Evolutionary conservation across 208 protist species (phyloP).

Genomic region (Acanthamoeba culbertsoni): DNA sequence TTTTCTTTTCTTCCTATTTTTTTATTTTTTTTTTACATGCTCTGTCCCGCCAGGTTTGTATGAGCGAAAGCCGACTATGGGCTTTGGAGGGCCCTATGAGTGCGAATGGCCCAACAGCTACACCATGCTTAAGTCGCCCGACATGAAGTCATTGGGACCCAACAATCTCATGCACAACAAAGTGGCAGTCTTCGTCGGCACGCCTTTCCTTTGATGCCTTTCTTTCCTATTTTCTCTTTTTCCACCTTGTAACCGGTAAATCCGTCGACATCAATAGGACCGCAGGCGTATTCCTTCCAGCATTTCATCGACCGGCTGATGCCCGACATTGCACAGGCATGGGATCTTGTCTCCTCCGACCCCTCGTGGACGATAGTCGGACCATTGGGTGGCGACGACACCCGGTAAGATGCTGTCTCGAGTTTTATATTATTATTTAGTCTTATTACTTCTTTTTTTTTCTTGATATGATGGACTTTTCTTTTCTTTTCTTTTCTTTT

Average conservation of each 20-base stretch:
- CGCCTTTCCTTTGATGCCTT: background rate
- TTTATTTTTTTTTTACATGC: too few relatives aligned
- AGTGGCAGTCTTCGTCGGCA: background rate
- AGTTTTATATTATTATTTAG: too few relatives aligned
- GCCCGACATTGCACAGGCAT: background rate
- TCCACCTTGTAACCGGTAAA: background rate
- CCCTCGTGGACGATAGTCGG: background rate
- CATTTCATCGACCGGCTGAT: constrained; percentile 5
- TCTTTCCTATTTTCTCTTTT: background rate
- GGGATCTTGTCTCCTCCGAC: background rate
- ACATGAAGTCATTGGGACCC: background rate
- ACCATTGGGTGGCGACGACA: background rate
- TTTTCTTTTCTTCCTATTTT: too few relatives aligned
- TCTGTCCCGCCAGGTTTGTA: background rate
- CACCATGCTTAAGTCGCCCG: background rate
- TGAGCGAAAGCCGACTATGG: background rate
- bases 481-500: too few relatives aligned
- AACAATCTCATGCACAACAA: background rate
- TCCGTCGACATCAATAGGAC: background rate
- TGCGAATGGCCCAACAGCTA: background rate
- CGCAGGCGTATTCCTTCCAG: background rate
- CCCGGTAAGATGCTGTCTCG: background rate
- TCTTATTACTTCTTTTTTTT: background rate
- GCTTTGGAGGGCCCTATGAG: background rate
- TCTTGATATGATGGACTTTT: background rate